A percentile compares a stretch with the other conserved stretches of the same genome.
Conservation (phyloP, 2,329 filamentous ascomycete species). For the Monilinia vaccinii-corymbosi region DNA sequence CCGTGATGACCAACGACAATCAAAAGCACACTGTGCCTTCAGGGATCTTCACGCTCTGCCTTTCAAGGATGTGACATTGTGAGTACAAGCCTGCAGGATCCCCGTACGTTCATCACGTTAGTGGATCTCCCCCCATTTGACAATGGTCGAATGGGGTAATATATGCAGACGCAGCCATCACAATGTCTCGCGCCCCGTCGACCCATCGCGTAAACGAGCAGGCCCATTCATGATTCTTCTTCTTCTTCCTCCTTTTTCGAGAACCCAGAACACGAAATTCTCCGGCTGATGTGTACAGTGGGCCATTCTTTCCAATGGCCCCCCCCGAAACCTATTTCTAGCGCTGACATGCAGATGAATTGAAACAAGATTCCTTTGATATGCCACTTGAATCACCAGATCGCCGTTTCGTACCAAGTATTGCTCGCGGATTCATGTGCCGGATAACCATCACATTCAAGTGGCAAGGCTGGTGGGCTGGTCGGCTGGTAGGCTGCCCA, state of each 20-base stretch:
- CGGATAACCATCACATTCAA: neutral
- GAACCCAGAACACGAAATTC: neutral
- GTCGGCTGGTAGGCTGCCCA: neutral
- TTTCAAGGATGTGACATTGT: conserved; percentile 2
- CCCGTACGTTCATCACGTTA: conserved; percentile 1
- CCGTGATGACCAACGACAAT: neutral
- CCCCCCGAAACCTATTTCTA: neutral
- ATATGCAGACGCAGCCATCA: neutral
- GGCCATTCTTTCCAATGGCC: neutral
- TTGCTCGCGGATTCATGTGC: neutral
- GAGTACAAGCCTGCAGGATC: conserved; percentile 9
- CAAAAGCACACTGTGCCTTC: neutral
- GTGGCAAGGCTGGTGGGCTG: neutral
- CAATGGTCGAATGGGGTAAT: conserved; percentile 3
- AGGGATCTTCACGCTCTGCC: neutral
- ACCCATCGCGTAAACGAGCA: neutral
- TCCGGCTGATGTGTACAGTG: neutral
- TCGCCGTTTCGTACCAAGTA: neutral
- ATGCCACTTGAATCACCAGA: neutral
- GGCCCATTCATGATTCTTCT: neutral
- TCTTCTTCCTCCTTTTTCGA: neutral
- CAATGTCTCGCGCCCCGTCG: conserved; percentile 4
- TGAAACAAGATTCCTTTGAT: neutral
- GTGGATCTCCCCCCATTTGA: neutral
- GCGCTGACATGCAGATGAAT: neutral